Conservation (phyloP, 176 grass and related monocot genomes). For the Cenchrus americanus region DNA sequence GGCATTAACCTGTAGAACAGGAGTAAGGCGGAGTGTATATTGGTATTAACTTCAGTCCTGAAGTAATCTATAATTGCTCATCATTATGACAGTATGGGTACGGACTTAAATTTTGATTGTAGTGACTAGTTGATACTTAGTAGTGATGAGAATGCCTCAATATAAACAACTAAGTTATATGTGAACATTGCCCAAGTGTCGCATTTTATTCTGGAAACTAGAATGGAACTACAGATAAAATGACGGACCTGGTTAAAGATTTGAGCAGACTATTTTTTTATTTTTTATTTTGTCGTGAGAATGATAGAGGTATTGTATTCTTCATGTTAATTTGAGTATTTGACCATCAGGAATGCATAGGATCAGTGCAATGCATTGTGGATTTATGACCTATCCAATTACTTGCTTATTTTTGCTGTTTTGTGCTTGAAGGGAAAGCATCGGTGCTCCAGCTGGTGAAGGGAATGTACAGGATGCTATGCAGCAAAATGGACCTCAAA, state of each 20-base stretch:
- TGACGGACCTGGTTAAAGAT: background rate
- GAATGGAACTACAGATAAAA: slow-evolving; percentile 10
- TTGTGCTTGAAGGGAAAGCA: slow-evolving; percentile 62
- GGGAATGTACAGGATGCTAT: slow-evolving; percentile 65
- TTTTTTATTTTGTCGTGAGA: background rate
- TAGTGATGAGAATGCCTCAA: background rate
- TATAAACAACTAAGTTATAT: background rate
- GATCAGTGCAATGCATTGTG: slow-evolving; percentile 6
- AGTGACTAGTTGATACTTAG: background rate
- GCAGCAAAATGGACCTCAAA: slow-evolving; percentile 73
- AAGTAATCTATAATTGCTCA: background rate
- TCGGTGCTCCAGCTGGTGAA: slow-evolving; percentile 46
- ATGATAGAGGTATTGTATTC: slow-evolving; percentile 14
- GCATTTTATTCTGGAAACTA: background rate
- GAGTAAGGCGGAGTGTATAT: background rate
- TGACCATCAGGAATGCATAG: background rate
- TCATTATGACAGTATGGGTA: background rate
- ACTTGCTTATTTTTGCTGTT: slow-evolving; percentile 28
- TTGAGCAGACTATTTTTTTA: background rate
- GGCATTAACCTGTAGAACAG: background rate
- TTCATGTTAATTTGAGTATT: slow-evolving; percentile 16
- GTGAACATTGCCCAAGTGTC: background rate
- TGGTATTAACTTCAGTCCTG: background rate
- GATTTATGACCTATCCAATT: background rate
- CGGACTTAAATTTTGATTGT: background rate